These are phyloP conservation scores for Fulvia fulva DNA, from an alignment of 2,329 filamentous ascomycete genomes.

Conservation along the genomic window DNA sequence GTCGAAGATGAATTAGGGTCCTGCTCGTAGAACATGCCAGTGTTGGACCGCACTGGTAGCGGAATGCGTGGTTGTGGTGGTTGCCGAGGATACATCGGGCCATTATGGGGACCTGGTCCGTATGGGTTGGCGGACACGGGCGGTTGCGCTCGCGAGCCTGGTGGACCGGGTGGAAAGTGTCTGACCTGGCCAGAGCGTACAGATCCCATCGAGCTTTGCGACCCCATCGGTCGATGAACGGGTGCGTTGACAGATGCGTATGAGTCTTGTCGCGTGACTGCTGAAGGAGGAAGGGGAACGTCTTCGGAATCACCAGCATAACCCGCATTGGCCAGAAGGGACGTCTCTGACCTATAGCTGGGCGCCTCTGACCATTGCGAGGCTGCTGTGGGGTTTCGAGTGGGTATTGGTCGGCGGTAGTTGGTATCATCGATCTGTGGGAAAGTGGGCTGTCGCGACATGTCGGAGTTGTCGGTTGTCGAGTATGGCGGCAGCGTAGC, in stretches of 20 bases:
- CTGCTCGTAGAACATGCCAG: conserved; percentile 14
- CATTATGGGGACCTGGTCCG: conserved; percentile 5
- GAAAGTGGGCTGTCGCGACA: conserved; percentile 37
- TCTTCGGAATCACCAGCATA: conserved; percentile 23
- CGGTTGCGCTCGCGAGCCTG: conserved; percentile 7
- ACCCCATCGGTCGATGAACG: conserved; percentile 18
- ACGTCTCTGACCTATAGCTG: conserved; percentile 61
- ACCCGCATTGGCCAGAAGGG: conserved; percentile 59
- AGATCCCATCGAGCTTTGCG: conserved; percentile 17
- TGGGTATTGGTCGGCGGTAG: conserved; percentile 35
- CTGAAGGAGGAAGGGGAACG: conserved; percentile 23
- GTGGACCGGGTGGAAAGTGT: conserved; percentile 5
- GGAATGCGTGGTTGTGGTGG: conserved; percentile 15
- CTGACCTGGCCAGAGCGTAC: conserved; percentile 9
- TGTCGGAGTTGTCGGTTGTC: conserved; percentile 39
- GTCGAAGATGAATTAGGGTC: conserved; percentile 10
- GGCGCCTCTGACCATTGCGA: conserved; percentile 48
- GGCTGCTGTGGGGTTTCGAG: conserved; percentile 49
- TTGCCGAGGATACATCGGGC: conserved; percentile 13
- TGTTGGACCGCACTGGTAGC: conserved; percentile 17
- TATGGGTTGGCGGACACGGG: conserved; percentile 15
- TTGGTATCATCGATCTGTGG: conserved; percentile 39
- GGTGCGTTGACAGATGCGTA: conserved; percentile 23
- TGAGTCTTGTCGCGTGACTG: conserved; percentile 22
- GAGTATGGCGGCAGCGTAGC: conserved; percentile 46